Conservation (phyloP, 352 stramenopile species). For the Globisporangium camurandrum region DNA sequence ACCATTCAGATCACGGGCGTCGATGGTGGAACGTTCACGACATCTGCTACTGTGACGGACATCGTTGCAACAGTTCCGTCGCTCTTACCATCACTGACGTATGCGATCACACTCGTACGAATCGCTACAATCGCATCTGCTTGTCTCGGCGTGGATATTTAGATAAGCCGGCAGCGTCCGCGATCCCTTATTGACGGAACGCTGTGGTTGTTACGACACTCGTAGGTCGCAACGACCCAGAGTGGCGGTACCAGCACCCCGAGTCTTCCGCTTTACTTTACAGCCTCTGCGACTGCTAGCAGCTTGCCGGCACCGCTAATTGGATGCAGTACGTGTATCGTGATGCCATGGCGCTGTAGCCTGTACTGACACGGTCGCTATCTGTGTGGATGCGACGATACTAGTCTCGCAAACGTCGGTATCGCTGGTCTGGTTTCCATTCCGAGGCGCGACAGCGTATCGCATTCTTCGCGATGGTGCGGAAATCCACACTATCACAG, state of each 20-base stretch:
- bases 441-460: constrained; percentile 30
- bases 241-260: constrained; percentile 8
- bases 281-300: constrained; percentile 13
- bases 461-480: constrained; percentile 22
- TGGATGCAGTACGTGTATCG: constrained; percentile 21
- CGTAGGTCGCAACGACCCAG: constrained; percentile 8
- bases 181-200: no score
- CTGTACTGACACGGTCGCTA: background rate
- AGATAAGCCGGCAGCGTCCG: no score
- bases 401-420: constrained; percentile 26
- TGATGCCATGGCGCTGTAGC: background rate
- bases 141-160: no score
- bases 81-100: constrained; percentile 16
- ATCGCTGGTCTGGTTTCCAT: constrained; percentile 34
- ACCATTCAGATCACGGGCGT: constrained; percentile 11
- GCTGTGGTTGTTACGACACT: no score
- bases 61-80: background rate
- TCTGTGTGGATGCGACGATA: background rate
- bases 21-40: constrained; percentile 1
- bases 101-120: constrained; percentile 41
- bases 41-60: background rate
- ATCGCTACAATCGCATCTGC: no score
- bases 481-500: constrained; percentile 4
- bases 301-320: constrained; percentile 18
- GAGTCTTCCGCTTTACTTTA: constrained; percentile 21